Evolutionary conservation across 805 yeast genomes (phyloP), one percentile per base, ranked within the genome.

Genomic region (Jamesozyma gamospora): DNA sequence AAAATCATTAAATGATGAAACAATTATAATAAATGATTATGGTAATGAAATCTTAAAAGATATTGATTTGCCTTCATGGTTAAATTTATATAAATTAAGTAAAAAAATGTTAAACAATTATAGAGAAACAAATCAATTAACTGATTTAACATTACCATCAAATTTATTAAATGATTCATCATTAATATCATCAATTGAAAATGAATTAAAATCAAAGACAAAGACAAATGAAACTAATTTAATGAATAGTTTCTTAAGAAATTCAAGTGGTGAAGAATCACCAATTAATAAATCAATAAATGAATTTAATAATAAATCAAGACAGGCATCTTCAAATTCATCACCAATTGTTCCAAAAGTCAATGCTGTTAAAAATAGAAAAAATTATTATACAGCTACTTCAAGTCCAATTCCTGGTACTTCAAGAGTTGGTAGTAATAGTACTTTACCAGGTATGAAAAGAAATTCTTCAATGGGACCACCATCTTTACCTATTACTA

Each of bases 1-100:
- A 3, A 37, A n/a, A 13, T 10, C 14, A 14, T 6, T 8, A 24
- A 6, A 13, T 3, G 18, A 39, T 39, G 32, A 29, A 5, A 4
- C 14, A 3, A 26, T 15, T 12, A 17, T 25, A n/a, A 11, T 39
- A 3, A 10, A 34, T 19, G 8, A 34, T 16, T 32, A 30, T n/a
- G 18, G 28, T 9, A 13, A 25, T 16, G 37, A 39, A 12, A 25
- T 43, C 27, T 25, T 43, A 11, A 37, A 41, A 3, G 39, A 50
- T 18, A 26, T 50, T 13, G 46, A 47, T 29, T 25, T 49, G 11
- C 41, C 43, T n/a, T 39, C 50, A 6, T 52, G 52, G 55, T 40
- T 46, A 6, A 35, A 36, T 9, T 37, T 53, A 2, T 53, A 46
- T 38, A 41, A 42, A 21, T 42, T 46, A 17, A 47, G 50, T 28